Percentiles rank a stretch among this genome's conserved stretches.
phyloP scores from a whole-genome alignment of 2,329 filamentous ascomycete genomes.

The Cercospora canescens region DNA sequence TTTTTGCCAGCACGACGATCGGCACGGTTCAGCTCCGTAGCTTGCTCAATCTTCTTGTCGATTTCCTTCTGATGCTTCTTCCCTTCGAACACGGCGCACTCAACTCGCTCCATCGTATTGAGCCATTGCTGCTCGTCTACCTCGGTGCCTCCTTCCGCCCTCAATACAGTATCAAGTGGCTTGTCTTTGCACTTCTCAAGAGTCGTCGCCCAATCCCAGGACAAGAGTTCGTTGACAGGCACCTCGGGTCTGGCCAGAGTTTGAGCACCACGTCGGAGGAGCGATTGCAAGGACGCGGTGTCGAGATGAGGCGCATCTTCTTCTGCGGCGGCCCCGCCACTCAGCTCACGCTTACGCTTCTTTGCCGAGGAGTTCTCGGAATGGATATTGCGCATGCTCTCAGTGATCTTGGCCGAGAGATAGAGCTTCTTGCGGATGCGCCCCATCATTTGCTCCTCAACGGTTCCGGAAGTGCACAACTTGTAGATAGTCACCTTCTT shows the following conservation, averaged over 20 bases:
- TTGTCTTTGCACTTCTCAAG: slow-evolving; percentile 57
- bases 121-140: slow-evolving; percentile 59
- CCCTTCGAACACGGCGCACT: slow-evolving; percentile 59
- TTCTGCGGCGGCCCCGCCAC: slow-evolving; percentile 38
- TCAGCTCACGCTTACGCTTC: slow-evolving; percentile 34
- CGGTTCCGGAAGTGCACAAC: slow-evolving; percentile 57
- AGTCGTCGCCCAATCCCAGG: slow-evolving; percentile 58
- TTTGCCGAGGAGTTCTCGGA: slow-evolving; percentile 34
- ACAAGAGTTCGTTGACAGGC: slow-evolving; percentile 57
- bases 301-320: slow-evolving; percentile 55
- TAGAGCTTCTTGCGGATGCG: slow-evolving; percentile 64
- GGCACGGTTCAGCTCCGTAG: slow-evolving; percentile 37
- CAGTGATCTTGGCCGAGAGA: slow-evolving; percentile 60
- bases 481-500: slow-evolving; percentile 58
- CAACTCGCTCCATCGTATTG: slow-evolving; percentile 56
- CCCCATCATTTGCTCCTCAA: slow-evolving; percentile 60
- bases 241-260: slow-evolving; percentile 55
- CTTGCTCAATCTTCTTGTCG: slow-evolving; percentile 34
- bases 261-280: slow-evolving; percentile 56
- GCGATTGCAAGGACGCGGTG: slow-evolving; percentile 54
- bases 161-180: slow-evolving; percentile 44
- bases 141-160: slow-evolving; percentile 31
- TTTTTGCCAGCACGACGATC: slow-evolving; percentile 58
- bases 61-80: slow-evolving; percentile 49
- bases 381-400: slow-evolving; percentile 58